These are phyloP conservation scores for Cetraspora pellucida DNA, from an alignment of 192 early-diverging fungal species.

Conservation along the genomic window DNA sequence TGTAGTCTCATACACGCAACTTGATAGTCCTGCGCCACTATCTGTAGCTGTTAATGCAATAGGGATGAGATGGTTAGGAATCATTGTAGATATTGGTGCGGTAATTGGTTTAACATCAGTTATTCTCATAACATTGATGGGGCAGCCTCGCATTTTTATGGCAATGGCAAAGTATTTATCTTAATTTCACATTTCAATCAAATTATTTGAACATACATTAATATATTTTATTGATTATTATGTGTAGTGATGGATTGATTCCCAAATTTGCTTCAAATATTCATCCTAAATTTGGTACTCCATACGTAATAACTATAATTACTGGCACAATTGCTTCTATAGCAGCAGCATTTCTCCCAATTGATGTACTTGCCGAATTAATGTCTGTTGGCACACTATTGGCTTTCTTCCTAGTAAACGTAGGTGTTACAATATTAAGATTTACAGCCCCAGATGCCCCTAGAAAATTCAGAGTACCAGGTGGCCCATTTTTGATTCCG, in stretches of 20 bases:
- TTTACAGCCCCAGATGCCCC: slow-evolving; percentile 69
- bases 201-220: not conserved
- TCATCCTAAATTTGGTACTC: slow-evolving; percentile 74
- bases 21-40: slow-evolving; percentile 60
- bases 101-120: slow-evolving; percentile 79
- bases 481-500: slow-evolving; percentile 64
- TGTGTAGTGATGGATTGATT: slow-evolving; percentile 66
- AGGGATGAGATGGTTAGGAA: slow-evolving; percentile 66
- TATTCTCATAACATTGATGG: slow-evolving; percentile 72
- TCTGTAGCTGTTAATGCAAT: slow-evolving; percentile 47
- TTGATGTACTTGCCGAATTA: slow-evolving; percentile 82
- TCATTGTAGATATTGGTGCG: slow-evolving; percentile 79
- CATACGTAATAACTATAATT: slow-evolving; percentile 70
- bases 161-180: slow-evolving; percentile 67
- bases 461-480: slow-evolving; percentile 75
- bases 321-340: slow-evolving; percentile 68
- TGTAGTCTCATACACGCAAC: slow-evolving; percentile 59
- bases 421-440: slow-evolving; percentile 75
- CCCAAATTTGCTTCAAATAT: slow-evolving; percentile 70
- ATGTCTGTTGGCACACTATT: slow-evolving; percentile 85
- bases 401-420: slow-evolving; percentile 82
- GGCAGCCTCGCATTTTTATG: slow-evolving; percentile 86
- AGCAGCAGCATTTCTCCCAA: slow-evolving; percentile 72
- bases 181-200: not conserved
- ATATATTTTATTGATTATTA: not conserved